Evolutionary conservation across 805 yeast species (phyloP), one percentile per base, ranked within the genome.

Genomic region (Priceomyces carsonii): DNA sequence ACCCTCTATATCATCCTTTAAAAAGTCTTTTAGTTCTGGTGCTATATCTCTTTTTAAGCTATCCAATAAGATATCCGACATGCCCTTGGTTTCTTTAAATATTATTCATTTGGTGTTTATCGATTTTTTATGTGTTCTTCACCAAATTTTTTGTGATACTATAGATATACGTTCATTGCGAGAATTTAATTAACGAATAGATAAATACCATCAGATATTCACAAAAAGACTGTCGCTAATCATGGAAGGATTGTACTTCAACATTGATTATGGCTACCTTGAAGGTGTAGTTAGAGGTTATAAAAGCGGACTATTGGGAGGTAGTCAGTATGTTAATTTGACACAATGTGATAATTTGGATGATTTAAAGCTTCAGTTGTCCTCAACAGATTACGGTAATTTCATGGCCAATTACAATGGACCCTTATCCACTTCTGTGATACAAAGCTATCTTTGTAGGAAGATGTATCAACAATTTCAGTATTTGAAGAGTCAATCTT

Each of bases 211-310:
- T 6, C 6, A 19, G 6, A 26, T 15, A 13, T 26, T 26, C 18
- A 26, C 8, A 14, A 19, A 7, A 7, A 23, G 14, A 23, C 5
- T 12, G 14, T 13, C 5, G 14, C 9, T 8, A 21, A 8, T 4
- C 8, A 91, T 91, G 99, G 98, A 93, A 61, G 97, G 97, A 18
- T 74, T 91, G 32, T 88, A 73, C 63, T 93, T 93, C 69, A 93
- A 93, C 68, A 73, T 89, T 44, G 90, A 91, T 58, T 59, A 75
- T 59, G 99, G 99, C 15, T 93, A 75, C 66, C 75, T 93, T 48
- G 99, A 93, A 65, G 99, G 91, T 29, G 77, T 95, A 21, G 95
- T 91, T 26, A 82, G 99, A 54, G 99, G 99, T 15, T 87, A 90
- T 71, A 80, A 90, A 54, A 80, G 84, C 39, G 96, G 95, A 0